These are phyloP conservation scores for Tephrocybe sp. DNA, from an alignment of 768 basidiomycete genomes.

Conservation along the genomic window DNA sequence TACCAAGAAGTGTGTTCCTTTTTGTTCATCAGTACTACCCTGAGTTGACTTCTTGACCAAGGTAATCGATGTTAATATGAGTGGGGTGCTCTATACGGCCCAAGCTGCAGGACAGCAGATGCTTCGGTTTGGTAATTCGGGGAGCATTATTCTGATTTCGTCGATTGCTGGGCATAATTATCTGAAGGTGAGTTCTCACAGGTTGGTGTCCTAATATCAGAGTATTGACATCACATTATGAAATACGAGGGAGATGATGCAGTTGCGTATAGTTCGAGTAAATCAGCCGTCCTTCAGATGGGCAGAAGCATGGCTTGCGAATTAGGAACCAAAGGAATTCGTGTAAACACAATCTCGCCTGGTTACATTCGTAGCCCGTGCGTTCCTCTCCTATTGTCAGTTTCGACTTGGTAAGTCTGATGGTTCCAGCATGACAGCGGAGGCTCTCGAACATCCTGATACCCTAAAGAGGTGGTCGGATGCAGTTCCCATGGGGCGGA, in stretches of 20 bases:
- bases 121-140: slow-evolving; percentile 47
- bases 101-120: slow-evolving; percentile 66
- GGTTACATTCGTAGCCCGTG: slow-evolving; percentile 72
- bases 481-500: slow-evolving; percentile 65
- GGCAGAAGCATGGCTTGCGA: slow-evolving; percentile 80
- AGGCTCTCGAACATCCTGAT: slow-evolving; percentile 62
- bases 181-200: slow-evolving; percentile 6
- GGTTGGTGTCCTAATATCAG: too few species aligned
- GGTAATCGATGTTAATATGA: slow-evolving; percentile 69
- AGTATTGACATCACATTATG: too few species aligned
- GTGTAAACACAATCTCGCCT: slow-evolving; percentile 75
- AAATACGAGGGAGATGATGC: slow-evolving; percentile 5
- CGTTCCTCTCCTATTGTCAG: slow-evolving; percentile 8
- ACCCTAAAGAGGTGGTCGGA: slow-evolving; percentile 63
- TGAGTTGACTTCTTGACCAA: slow-evolving; percentile 19
- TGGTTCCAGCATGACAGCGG: slow-evolving; percentile 65
- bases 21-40: not conserved
- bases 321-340: slow-evolving; percentile 59
- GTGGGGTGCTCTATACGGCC: slow-evolving; percentile 59
- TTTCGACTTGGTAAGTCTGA: not conserved
- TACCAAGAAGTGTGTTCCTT: slow-evolving; percentile 62
- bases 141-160: slow-evolving; percentile 63
- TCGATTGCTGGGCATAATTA: slow-evolving; percentile 56
- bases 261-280: slow-evolving; percentile 65
- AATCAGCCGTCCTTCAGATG: slow-evolving; percentile 78